Base-by-base conservation (phyloP, 441 rosid genomes). In the Theobroma grandiflorum region DNA sequence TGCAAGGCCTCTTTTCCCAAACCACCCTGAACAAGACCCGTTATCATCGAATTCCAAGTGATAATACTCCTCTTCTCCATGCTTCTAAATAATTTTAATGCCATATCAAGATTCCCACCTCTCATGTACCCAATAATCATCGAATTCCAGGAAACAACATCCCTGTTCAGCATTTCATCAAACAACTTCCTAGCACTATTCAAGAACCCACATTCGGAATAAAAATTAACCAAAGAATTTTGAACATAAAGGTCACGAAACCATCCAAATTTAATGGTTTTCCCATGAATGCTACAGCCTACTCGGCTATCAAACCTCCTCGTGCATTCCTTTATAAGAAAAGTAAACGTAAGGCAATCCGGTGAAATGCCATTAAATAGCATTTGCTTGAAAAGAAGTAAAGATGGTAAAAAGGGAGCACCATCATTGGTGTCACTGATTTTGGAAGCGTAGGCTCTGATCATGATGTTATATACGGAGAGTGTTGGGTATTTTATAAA, bases 131-230 rank as follows among this genome's bases (percentile, higher is more conserved):
- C 94, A 65, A 81, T 64, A 57, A 91, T 83, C 87, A 89, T 86
- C 22, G 85, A 78, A 79, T 91, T 91, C 92, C 93, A 91, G 26
- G 93, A 89, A 71, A 91, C 93, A 73, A 87, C 80, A 78, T 90
- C 93, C 73, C 84, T 86, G 0, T 63, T 58, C 12, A 53, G 62
- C 91, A 90, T 91, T 88, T 87, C 87, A 77, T 91, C 93, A 42
- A 90, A 91, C 90, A 88, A 16, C 75, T 84, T 85, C 83, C 86
- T 64, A 4, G 93, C 92, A 62, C 66, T 45, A 0, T 6, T 53
- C 59, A 80, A 65, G 3, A 70, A 80, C 84, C 88, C 86, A 57
- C 83, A 71, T 0, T 61, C 84, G 4, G 80, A 82, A 38, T 83
- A 86, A 69, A 88, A 81, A 37, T 72, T 82, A 22, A 88, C 71